Conservation (phyloP, 345 rosid species). For the Eucalyptus polybractea region DNA sequence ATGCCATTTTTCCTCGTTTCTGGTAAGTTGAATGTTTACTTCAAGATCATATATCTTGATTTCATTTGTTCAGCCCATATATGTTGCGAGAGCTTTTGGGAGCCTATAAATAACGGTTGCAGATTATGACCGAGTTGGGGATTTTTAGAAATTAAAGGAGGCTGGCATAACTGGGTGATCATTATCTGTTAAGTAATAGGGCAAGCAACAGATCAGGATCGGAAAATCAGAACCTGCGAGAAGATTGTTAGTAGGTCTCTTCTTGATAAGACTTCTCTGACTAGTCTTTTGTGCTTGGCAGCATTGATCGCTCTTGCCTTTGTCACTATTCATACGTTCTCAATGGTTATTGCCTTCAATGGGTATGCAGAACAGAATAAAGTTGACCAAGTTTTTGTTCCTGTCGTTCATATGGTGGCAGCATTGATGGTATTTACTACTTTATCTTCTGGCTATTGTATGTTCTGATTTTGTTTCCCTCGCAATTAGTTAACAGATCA, state of each 20-base stretch:
- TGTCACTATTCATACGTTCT: conserved; percentile 86
- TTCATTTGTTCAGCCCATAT: neutral
- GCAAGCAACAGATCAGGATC: neutral
- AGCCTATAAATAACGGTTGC: neutral
- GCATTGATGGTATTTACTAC: conserved; percentile 59
- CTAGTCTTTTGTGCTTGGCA: conserved; percentile 24
- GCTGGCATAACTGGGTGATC: neutral
- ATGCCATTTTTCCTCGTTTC: conserved; percentile 91
- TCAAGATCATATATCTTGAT: neutral
- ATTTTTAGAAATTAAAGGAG: neutral
- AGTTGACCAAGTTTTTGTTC: conserved; percentile 76
- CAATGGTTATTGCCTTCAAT: conserved; percentile 91
- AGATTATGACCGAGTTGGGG: neutral
- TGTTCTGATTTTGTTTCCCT: neutral
- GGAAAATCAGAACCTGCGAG: neutral
- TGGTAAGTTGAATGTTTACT: conserved; percentile 36
- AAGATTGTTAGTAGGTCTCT: neutral
- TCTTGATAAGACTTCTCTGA: neutral
- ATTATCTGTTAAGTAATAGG: neutral
- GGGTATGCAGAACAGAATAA: conserved; percentile 84
- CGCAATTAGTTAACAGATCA: neutral
- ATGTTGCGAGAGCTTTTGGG: neutral
- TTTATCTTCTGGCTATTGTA: neutral
- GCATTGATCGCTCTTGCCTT: conserved; percentile 86
- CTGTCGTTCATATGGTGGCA: conserved; percentile 69